These are phyloP conservation scores for Dictyostelium brefeldianum DNA, from an alignment of 78 protist species.

Conservation along the genomic window DNA sequence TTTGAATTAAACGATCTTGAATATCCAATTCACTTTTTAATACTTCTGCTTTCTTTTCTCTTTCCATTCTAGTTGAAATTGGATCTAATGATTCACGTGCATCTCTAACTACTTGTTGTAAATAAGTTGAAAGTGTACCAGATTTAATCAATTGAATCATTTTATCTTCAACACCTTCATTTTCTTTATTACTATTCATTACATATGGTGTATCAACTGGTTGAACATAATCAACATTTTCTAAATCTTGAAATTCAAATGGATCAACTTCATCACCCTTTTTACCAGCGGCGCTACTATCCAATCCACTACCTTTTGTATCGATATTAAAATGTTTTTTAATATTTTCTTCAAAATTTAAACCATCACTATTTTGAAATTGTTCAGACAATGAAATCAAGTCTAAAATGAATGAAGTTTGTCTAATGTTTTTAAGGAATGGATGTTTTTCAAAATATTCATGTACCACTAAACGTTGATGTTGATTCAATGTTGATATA, in stretches of 20 bases:
- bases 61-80: neutral
- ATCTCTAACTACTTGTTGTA: neutral
- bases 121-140: constrained; percentile 2
- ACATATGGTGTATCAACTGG: constrained; percentile 11
- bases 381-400: constrained; percentile 25
- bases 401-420: constrained; percentile 38
- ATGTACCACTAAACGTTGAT: neutral
- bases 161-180: neutral
- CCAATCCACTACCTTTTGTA: neutral
- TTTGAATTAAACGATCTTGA: neutral
- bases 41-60: neutral
- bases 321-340: constrained; percentile 12
- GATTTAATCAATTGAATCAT: constrained; percentile 8
- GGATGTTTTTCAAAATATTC: constrained; percentile 51
- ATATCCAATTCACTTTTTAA: neutral
- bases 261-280: neutral
- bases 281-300: neutral
- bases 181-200: neutral
- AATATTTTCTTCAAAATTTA: constrained; percentile 13
- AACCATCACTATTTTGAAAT: neutral
- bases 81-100: neutral
- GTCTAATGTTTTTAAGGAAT: constrained; percentile 47
- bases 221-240: neutral
- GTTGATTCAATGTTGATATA: neutral
- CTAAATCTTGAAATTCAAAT: neutral